Evolutionary conservation across 1,284 basidiomycete genomes (phyloP).

Genomic region (Pseudomicrostroma phylloplanum): DNA sequence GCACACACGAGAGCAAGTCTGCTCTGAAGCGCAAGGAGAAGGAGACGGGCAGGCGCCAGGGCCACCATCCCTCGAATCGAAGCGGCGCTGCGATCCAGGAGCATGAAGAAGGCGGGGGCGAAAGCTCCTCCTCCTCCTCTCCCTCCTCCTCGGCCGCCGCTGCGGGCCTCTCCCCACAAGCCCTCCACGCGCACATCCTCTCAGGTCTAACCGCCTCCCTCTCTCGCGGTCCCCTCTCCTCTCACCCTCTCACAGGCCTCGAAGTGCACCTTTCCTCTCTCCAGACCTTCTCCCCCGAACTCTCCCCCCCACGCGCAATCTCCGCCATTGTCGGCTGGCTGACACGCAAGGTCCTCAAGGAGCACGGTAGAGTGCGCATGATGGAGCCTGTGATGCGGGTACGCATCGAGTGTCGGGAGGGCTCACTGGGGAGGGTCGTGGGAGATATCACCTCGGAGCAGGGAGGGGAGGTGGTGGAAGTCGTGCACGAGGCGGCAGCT

Average conservation of each 20-base stretch:
- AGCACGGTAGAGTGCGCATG: constrained; percentile 19
- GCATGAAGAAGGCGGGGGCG: not conserved
- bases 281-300: constrained; percentile 27
- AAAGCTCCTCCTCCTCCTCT: not conserved
- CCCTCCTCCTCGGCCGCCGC: not conserved
- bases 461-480: constrained; percentile 33
- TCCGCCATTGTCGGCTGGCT: constrained; percentile 25
- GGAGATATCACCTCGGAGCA: constrained; percentile 43
- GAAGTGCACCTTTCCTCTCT: constrained; percentile 25
- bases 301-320: constrained; percentile 29
- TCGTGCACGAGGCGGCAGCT: constrained; percentile 23
- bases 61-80: not conserved
- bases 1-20: constrained; percentile 18
- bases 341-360: constrained; percentile 27
- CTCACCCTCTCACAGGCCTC: constrained; percentile 35
- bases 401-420: constrained; percentile 25
- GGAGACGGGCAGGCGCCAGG: not conserved
- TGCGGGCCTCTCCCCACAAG: not conserved
- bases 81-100: constrained; percentile 3
- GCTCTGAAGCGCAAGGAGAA: constrained; percentile 1
- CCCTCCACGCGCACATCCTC: constrained; percentile 13
- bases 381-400: constrained; percentile 49
- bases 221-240: constrained; percentile 39
- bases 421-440: constrained; percentile 38
- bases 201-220: constrained; percentile 31